Percentiles rank a stretch among this genome's conserved stretches.
phyloP scores from a whole-genome alignment of 2,329 filamentous ascomycete genomes.

The Trichoderma asperellum region DNA sequence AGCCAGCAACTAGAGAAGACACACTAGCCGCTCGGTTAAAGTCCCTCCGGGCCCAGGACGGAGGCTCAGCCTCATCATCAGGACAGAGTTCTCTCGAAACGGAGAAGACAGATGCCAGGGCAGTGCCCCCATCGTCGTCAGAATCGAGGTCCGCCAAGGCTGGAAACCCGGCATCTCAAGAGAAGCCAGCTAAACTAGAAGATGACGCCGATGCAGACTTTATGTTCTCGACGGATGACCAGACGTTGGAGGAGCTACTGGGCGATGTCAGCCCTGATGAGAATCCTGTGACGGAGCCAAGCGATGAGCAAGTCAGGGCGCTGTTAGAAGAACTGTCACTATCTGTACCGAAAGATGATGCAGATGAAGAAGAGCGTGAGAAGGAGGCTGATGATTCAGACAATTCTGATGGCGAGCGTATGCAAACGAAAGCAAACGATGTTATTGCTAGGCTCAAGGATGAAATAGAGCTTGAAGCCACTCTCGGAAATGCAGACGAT shows the following conservation, averaged over 20 bases:
- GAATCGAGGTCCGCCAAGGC: not conserved
- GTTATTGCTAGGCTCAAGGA: constrained; percentile 53
- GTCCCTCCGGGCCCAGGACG: constrained; percentile 50
- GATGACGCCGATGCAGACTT: constrained; percentile 45
- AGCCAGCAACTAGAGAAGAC: constrained; percentile 54
- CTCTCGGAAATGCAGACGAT: constrained; percentile 22
- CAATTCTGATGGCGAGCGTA: constrained; percentile 57
- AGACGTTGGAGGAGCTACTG: constrained; percentile 57
- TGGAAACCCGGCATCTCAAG: not conserved
- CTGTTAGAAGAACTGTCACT: constrained; percentile 45
- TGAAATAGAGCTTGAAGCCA: constrained; percentile 47
- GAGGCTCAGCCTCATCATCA: constrained; percentile 34
- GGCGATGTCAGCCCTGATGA: constrained; percentile 47
- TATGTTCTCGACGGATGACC: constrained; percentile 54
- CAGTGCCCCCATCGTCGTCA: not conserved
- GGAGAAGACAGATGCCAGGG: not conserved
- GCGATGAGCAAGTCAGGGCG: constrained; percentile 42
- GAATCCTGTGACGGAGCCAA: constrained; percentile 32
- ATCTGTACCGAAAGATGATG: constrained; percentile 39
- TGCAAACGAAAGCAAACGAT: constrained; percentile 50
- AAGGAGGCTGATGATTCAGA: constrained; percentile 38
- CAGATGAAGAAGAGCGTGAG: constrained; percentile 2
- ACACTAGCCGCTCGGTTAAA: constrained; percentile 56
- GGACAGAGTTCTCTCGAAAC: not conserved
- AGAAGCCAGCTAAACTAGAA: not conserved